phyloP scores from a whole-genome alignment of 1,139 yeast species.

The Scheffersomyces quercinus region DNA sequence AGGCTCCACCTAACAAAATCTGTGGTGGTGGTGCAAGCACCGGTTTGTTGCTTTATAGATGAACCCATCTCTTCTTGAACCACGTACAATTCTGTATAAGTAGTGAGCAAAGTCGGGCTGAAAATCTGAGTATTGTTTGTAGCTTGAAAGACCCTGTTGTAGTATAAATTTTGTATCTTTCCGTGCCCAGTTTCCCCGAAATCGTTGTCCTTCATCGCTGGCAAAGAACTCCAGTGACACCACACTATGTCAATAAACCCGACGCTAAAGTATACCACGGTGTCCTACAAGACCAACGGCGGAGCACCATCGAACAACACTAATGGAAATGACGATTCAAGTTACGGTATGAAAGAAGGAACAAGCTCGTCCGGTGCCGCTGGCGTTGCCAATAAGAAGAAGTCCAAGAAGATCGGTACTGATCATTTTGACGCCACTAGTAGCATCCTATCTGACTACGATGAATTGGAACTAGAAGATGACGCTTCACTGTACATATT shows the following conservation, averaged over 20 bases:
- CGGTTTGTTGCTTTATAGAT: too few relatives aligned
- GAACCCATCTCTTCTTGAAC: too few relatives aligned
- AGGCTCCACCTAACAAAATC: too few relatives aligned
- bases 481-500: constrained; percentile 46
- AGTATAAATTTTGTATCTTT: too few relatives aligned
- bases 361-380: not conserved
- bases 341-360: constrained; percentile 5
- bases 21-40: too few relatives aligned
- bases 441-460: constrained; percentile 22
- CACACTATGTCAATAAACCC: constrained; percentile 8
- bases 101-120: too few relatives aligned
- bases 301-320: constrained; percentile 6
- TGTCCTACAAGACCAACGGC: constrained; percentile 6
- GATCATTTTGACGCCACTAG: constrained; percentile 15
- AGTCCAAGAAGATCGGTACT: not conserved
- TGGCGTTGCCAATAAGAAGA: not conserved
- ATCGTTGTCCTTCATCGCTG: too few relatives aligned
- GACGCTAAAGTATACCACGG: constrained; percentile 7
- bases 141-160: too few relatives aligned
- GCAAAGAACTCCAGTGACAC: not conserved
- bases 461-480: constrained; percentile 19
- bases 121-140: too few relatives aligned
- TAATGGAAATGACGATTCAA: not conserved
- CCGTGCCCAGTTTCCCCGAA: too few relatives aligned
- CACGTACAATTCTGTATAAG: too few relatives aligned